Base-by-base conservation (phyloP, 2,329 filamentous ascomycete species). In the Alternaria panax region DNA sequence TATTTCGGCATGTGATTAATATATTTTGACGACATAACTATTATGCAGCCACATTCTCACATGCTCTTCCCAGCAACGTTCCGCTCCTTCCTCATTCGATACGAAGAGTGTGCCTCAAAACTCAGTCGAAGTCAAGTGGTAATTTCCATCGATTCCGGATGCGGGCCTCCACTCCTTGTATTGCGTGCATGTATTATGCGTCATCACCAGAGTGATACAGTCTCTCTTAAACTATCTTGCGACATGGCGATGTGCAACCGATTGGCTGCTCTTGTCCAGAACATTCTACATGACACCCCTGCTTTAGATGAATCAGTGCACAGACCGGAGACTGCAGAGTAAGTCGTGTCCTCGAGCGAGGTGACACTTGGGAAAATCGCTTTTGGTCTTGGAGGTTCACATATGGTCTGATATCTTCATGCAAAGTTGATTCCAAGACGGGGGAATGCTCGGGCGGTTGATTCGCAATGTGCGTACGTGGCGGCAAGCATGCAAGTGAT, bases 151-250 rank as follows among this genome's bases (percentile, higher is more conserved):
- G 51, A 53, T 48, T 53, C 59, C 54, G 52, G 51, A 60, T 56
- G 59, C 55, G 47, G 52, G 41, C 7, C 14, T 28, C 41, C 51
- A 51, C 36, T 42, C 51, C 47, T 51, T 46, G 38, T 60, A 51
- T n/a, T n/a, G n/a, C n/a, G n/a, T n/a, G 40, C 46, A 48, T 25
- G 43, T 42, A 30, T 12, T 36, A 50, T 62, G 63, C 63, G 58
- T 62, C 62, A 57, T 58, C 56, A 34, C 53, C 42, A 46, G 46
- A 45, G 62, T 62, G 55, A 57, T 62, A 57, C 62, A 62, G 47
- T 51, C 57, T 59, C 43, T 40, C 30, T 28, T 43, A 48, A 50
- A 57, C 51, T 5, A 40, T 34, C 24, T 36, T 48, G 45, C 45
- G 30, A 48, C 30, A 34, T 25, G 36, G 20, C 30, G 22, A 38